Percentiles rank a stretch among this genome's conserved stretches.
These are phyloP conservation scores for Eucalyptus victrix DNA, from an alignment of 345 rosid species.

Conservation along the genomic window DNA sequence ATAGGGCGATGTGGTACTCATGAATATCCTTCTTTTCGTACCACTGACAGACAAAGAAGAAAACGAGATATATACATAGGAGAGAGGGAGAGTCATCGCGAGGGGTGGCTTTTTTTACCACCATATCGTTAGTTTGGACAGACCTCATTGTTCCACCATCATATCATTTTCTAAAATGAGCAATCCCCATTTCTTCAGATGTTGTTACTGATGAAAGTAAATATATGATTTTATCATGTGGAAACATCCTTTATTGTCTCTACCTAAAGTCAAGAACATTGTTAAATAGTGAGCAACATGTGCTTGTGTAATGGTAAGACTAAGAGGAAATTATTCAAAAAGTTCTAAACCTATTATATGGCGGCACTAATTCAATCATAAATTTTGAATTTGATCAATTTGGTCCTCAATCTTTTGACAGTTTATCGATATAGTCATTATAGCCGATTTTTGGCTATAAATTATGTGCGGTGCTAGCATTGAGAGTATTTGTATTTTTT, in stretches of 20 bases:
- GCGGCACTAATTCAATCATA: rapidly evolving
- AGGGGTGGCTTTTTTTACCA: neutral
- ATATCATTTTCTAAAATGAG: neutral
- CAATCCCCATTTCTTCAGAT: neutral
- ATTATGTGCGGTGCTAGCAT: neutral
- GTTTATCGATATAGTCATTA: neutral
- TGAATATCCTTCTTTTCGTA: neutral
- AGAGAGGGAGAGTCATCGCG: neutral
- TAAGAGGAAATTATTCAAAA: neutral
- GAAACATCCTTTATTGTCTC: neutral
- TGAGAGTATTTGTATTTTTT: neutral
- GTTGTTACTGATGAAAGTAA: neutral
- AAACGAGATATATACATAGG: neutral
- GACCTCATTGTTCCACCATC: neutral
- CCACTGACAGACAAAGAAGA: neutral
- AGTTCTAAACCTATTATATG: neutral
- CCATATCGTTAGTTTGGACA: neutral
- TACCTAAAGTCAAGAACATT: neutral
- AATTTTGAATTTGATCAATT: neutral
- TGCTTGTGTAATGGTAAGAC: neutral
- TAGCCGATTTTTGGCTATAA: neutral
- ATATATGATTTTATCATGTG: neutral
- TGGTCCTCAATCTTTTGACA: neutral
- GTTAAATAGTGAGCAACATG: neutral
- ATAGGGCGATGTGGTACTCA: neutral